A percentile compares a stretch with the other conserved stretches of the same genome.
phyloP scores from a whole-genome alignment of 305 asterid genomes.

The Solanum chacoense region DNA sequence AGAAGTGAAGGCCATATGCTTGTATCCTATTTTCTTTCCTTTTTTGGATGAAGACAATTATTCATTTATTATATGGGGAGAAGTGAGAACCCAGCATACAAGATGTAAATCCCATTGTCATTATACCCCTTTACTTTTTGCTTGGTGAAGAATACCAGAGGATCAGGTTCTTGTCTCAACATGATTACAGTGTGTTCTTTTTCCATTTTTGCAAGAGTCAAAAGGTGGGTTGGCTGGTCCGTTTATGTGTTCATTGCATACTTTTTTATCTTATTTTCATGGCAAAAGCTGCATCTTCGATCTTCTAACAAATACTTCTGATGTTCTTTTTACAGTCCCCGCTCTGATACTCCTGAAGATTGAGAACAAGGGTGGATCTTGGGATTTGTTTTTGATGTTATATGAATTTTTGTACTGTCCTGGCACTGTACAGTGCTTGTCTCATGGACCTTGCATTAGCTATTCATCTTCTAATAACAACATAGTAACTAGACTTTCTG shows the following conservation, averaged over 20 bases:
- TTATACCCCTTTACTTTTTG: not conserved
- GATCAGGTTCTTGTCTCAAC: not conserved
- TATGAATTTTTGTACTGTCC: not conserved
- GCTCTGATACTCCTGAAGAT: not conserved
- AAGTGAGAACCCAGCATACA: not conserved
- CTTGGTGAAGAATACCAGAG: not conserved
- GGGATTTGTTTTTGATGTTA: not conserved
- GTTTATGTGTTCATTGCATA: not conserved
- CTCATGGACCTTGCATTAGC: not conserved
- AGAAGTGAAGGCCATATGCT: not conserved
- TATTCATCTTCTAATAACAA: not conserved
- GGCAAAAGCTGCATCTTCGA: not conserved
- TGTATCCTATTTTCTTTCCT: not conserved
- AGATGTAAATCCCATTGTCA: not conserved
- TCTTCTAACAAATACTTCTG: not conserved
- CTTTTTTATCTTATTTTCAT: not conserved
- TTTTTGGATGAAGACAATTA: not conserved
- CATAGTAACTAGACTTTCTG: not conserved
- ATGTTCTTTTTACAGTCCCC: not conserved
- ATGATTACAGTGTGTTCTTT: not conserved
- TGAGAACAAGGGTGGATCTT: not conserved
- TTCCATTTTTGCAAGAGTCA: not conserved
- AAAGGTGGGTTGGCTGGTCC: not conserved
- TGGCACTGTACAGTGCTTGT: not conserved
- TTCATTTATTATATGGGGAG: not conserved